These are phyloP conservation scores for Sesbania bispinosa DNA, from an alignment of 306 rosid genomes.

Conservation along the genomic window DNA sequence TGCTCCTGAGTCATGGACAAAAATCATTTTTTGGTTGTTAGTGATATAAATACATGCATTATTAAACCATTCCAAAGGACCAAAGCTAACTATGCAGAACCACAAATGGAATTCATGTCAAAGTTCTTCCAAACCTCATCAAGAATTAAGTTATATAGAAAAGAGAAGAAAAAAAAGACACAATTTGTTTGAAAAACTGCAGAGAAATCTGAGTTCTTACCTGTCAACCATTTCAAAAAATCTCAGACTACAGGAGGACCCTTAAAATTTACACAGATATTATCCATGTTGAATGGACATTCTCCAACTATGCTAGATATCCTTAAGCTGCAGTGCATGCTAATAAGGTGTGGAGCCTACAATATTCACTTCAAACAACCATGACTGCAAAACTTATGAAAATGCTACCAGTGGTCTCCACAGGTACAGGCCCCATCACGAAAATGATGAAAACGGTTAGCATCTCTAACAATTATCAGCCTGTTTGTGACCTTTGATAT, in stretches of 20 bases:
- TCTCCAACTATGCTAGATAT: not conserved
- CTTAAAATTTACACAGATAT: not conserved
- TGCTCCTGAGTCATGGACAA: no score
- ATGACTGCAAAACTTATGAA: not conserved
- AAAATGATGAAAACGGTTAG: constrained; percentile 81
- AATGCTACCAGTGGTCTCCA: constrained; percentile 64
- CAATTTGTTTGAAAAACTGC: not conserved
- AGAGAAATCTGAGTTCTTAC: not conserved
- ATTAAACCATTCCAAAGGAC: not conserved
- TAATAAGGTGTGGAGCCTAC: not conserved
- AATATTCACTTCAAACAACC: not conserved
- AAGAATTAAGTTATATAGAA: not conserved
- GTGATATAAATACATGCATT: not conserved
- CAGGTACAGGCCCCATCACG: constrained; percentile 63
- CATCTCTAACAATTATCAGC: constrained; percentile 65
- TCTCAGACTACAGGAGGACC: not conserved
- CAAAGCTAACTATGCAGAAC: not conserved
- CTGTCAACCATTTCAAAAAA: not conserved
- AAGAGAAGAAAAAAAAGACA: not conserved
- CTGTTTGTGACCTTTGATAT: constrained; percentile 57
- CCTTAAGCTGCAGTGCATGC: not conserved
- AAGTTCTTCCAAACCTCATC: not conserved
- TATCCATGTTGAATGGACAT: not conserved
- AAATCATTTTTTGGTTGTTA: no score
- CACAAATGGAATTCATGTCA: not conserved